These are phyloP conservation scores for Coemansia sp. DNA, from an alignment of 371 early-diverging fungal species.

Conservation along the genomic window DNA sequence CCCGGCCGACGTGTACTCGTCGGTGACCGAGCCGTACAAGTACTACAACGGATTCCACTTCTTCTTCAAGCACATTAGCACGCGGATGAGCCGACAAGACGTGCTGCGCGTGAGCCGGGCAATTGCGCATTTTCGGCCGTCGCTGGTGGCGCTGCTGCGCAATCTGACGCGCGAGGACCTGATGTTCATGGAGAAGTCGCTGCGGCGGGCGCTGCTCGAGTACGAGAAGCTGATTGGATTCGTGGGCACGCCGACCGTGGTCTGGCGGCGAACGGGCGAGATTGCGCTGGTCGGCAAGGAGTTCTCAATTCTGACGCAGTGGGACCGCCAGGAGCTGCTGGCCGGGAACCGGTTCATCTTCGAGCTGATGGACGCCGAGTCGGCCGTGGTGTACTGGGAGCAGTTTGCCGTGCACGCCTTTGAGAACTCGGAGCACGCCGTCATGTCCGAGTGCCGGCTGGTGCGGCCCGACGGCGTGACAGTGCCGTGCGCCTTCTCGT, in stretches of 20 bases:
- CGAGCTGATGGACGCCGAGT: slow-evolving; percentile 84
- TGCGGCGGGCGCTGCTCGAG: slow-evolving; percentile 87
- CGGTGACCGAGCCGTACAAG: slow-evolving; percentile 74
- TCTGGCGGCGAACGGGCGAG: slow-evolving; percentile 93
- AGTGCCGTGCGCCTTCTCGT: slow-evolving; percentile 86
- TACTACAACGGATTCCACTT: slow-evolving; percentile 90
- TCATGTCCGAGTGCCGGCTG: slow-evolving; percentile 76
- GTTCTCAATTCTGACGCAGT: slow-evolving; percentile 83
- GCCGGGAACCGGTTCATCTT: slow-evolving; percentile 33
- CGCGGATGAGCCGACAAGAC: slow-evolving; percentile 80
- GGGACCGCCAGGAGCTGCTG: slow-evolving; percentile 76
- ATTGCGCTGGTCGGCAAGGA: slow-evolving; percentile 90
- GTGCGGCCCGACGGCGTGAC: slow-evolving; percentile 61
- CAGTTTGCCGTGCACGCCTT: slow-evolving; percentile 86
- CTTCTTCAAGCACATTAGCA: slow-evolving; percentile 48
- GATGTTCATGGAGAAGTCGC: slow-evolving; percentile 90
- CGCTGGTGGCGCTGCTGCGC: slow-evolving; percentile 86
- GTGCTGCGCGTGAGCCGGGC: slow-evolving; percentile 84
- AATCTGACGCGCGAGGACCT: slow-evolving; percentile 88
- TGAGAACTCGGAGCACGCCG: slow-evolving; percentile 80
- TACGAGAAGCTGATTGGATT: slow-evolving; percentile 86
- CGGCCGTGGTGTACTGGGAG: slow-evolving; percentile 92
- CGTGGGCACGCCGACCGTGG: slow-evolving; percentile 94
- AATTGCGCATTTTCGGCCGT: slow-evolving; percentile 84
- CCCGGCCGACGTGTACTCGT: slow-evolving; percentile 68